Conservation (phyloP, 495 filamentous ascomycete species). For the Geopyxis carbonaria region DNA sequence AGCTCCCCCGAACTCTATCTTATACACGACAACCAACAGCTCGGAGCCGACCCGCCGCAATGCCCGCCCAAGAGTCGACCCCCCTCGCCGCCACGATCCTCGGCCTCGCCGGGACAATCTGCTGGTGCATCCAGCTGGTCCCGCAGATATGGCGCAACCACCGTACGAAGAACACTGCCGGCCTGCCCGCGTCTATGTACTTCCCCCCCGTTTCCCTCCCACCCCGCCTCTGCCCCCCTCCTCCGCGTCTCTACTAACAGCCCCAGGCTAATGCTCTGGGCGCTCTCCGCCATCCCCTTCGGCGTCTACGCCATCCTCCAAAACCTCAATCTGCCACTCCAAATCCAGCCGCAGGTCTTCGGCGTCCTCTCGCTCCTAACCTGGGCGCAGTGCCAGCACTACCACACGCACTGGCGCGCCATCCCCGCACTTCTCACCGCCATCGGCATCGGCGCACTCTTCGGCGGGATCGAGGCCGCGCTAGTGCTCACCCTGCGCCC, state of each 20-base stretch:
- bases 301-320: conserved; percentile 33
- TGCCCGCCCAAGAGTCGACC: background rate
- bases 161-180: conserved; percentile 51
- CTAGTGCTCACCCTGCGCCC: conserved; percentile 45
- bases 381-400: conserved; percentile 55
- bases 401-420: conserved; percentile 2
- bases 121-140: conserved; percentile 38
- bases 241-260: background rate
- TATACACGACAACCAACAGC: no score
- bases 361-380: conserved; percentile 44
- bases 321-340: conserved; percentile 57
- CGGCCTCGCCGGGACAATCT: conserved; percentile 37
- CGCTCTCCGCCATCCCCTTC: conserved; percentile 25
- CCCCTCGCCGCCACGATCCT: conserved; percentile 36
- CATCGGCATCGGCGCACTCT: conserved; percentile 26
- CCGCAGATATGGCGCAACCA: conserved; percentile 58
- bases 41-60: background rate
- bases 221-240: background rate
- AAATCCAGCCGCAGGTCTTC: conserved; percentile 59
- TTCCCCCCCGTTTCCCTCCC: background rate
- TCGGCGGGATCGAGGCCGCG: conserved; percentile 42
- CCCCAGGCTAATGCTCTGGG: background rate
- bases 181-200: conserved; percentile 48
- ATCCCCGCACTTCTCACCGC: conserved; percentile 11
- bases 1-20: no score